These are phyloP conservation scores for Entrophospora sp. DNA, from an alignment of 192 early-diverging fungal species.

Conservation along the genomic window DNA sequence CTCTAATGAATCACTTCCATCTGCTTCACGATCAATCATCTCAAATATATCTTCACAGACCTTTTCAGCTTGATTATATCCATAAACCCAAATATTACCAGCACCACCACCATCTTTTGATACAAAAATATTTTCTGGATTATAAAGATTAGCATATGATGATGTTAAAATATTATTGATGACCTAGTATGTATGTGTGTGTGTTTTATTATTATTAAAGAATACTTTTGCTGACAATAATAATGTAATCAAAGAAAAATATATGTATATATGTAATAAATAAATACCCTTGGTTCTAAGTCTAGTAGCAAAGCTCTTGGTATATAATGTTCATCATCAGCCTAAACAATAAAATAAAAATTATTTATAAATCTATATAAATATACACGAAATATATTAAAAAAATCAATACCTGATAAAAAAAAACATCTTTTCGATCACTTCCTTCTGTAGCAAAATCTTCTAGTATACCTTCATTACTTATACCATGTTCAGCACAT, in stretches of 20 bases:
- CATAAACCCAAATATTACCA: slow-evolving; percentile 94
- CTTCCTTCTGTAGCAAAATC: slow-evolving; percentile 81
- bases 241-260: neutral
- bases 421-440: slow-evolving; percentile 97
- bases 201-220: too few species aligned
- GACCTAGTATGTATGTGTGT: slow-evolving; percentile 43
- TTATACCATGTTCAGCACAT: slow-evolving; percentile 93
- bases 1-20: slow-evolving; percentile 88
- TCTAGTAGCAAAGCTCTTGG: slow-evolving; percentile 88
- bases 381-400: neutral
- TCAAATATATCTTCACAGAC: slow-evolving; percentile 90
- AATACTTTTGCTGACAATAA: too few species aligned
- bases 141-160: slow-evolving; percentile 86
- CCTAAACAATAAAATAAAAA: slow-evolving; percentile 35
- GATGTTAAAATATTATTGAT: slow-evolving; percentile 85
- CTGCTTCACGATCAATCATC: slow-evolving; percentile 95
- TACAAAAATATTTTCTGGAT: slow-evolving; percentile 92
- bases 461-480: slow-evolving; percentile 85
- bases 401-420: slow-evolving; percentile 69
- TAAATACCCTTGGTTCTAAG: slow-evolving; percentile 78
- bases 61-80: slow-evolving; percentile 79
- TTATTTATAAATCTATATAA: neutral
- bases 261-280: neutral
- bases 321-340: slow-evolving; percentile 99
- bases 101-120: slow-evolving; percentile 94